Evolutionary conservation across 768 basidiomycete species (phyloP), one percentile per base, ranked within the genome.

Genomic region (Tulasnella calospora): DNA sequence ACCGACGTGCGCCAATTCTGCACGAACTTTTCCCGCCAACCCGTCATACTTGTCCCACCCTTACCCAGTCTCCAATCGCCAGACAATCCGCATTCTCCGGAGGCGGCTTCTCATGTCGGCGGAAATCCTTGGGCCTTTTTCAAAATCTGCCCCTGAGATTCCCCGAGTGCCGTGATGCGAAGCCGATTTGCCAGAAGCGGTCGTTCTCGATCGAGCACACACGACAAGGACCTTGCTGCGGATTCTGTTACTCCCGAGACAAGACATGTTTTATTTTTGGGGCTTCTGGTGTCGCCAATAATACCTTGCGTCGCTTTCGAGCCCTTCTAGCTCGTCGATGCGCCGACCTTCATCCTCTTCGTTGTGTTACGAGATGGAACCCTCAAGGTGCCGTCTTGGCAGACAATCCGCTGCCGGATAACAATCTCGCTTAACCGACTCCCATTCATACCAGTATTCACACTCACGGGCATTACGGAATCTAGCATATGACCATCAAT

Each of bases 71-170:
- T n/a, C 57, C 57, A 61, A 30, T 61, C n/a, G 30, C 57, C 57
- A 30, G 9, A 2, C n/a, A 27, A 23, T 8, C 57, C 57, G 57
- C 4, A 61, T 12, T 9, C n/a, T 61, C 57, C 57, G 23, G 57
- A 61, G 57, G 12, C 57, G n/a, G 57, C 57, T 61, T 61, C 57
- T 61, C 57, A 61, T 61, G 57, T 61, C 57, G 10, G n/a, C 23
- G 23, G n/a, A 30, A 13, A n/a, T 61, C 30, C 57, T 61, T n/a
- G n/a, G n/a, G 7, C 21, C 19, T 27, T 61, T 61, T 61, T n/a
- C 57, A 61, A 61, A 61, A 61, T 61, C 57, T 61, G 57, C 23
- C 57, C 57, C 57, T 61, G 57, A 61, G 57, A 61, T 61, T 61
- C 57, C 23, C 57, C 57, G 57, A 30, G n/a, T 61, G 57, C 30